Evolutionary conservation across 768 basidiomycete species (phyloP), one percentile per base, ranked within the genome.

Genomic region (Pleurotus salmoneostramineus): DNA sequence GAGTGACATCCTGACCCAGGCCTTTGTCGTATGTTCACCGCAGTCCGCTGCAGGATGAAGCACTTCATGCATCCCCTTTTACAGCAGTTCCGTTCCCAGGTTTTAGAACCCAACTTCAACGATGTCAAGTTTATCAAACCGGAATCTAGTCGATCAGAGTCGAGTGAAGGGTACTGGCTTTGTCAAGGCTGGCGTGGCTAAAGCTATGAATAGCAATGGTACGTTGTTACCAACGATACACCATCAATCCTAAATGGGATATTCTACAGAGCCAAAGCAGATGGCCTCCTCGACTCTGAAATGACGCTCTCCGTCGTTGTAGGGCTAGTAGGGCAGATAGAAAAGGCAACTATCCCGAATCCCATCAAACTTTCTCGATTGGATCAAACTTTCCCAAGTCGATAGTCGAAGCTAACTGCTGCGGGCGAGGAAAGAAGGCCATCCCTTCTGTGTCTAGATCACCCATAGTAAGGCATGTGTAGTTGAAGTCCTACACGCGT

Each of bases 101-200:
- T 71, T 4, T 76, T 97, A 1, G 72, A 78, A 17, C 83, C 83
- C 0, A 74, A 79, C 60, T 98, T 98, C 67, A 69, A 77, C 31
- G 70, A 77, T 14, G 91, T 97, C 0, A 71, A 77, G 14, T 84
- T 80, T 64, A 72, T 87, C 65, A 98, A 98, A 68, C 95, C 95
- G 0, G 74, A 82, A n/a, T 82, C 91, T 0, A 94, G 91, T 55
- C 79, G 95, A 6, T 64, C 80, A 0, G 87, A 88, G 58, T 93
- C 91, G 0, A 80, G 83, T 32, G 95, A 98, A 66, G 88, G 83
- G 0, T 98, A 94, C 69, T 95, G 87, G 75, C 74, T 97, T 6
- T 97, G 95, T 67, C 75, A 83, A 48, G 92, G 92, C 0, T 93
- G 81, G 80, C 21, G 52, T 36, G 50, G 50, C 21, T 50, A 34